Evolutionary conservation across 768 basidiomycete genomes (phyloP), one percentile per base, ranked within the genome.

Genomic region (Suillus weaverae): DNA sequence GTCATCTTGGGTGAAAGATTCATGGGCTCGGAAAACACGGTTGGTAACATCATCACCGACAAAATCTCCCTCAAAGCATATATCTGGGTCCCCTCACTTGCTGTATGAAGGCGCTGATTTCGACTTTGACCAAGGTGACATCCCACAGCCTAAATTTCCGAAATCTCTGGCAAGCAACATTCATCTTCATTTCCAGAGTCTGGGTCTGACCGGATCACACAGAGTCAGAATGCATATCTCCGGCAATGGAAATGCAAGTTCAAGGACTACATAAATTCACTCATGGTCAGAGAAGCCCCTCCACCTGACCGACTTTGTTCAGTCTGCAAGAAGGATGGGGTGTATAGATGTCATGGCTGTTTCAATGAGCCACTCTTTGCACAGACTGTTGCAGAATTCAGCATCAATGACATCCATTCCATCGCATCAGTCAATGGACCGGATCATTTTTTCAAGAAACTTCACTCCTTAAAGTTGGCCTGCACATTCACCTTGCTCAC

Each of bases 121-220:
- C 4, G 50, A 51, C 50, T 51, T 51, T 51, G 50, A 51, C 50
- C 30, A 51, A 51, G 50, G 50, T 16, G 50, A 51, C 50, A 51
- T 51, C 30, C 30, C 50, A 7, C 30, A 32, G 30, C 50, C 30
- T 9, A 51, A 51, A 32, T 51, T 51, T 32, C 50, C 30, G 4
- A 51, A 51, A 51, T 32, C 50, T 51, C 30, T 32, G 50, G 50
- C 50, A 51, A 51, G 50, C 16, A 32, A 13, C 50, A 51, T 16
- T 51, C 16, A 18, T 51, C 16, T n/a, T n/a, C n/a, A 51, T 51
- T 51, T 51, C 30, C 30, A 2, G 8, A 32, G 26, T 51, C 26
- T 30, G 50, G 6, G 16, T 51, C 30, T 32, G 16, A 51, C 50
- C 13, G 8, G 50, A 16, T 51, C 26, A 51, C 26, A 32, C 30